phyloP scores from a whole-genome alignment of 352 stramenopile genomes.

The Thalassiosira mediterranea region DNA sequence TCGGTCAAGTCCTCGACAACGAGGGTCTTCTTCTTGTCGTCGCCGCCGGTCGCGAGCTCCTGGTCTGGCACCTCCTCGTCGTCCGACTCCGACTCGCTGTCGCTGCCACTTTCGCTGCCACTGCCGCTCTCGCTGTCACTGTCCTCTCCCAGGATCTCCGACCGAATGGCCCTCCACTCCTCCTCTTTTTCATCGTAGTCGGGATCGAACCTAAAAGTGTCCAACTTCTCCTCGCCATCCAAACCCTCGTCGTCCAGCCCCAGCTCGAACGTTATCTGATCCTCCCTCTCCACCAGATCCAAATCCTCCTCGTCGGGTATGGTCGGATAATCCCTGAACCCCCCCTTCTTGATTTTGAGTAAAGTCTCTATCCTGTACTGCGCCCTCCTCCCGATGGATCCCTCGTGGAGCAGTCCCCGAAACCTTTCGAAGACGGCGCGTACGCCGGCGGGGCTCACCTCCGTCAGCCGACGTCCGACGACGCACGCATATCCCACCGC shows the following conservation, averaged over 20 bases:
- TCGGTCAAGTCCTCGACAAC: conserved; percentile 97
- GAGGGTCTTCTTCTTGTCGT: conserved; percentile 56
- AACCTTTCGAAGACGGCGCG: conserved; percentile 97
- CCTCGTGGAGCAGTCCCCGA: conserved; percentile 96
- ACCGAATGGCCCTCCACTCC: conserved; percentile 95
- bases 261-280: conserved; percentile 99
- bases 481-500: conserved; percentile 97
- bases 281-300: conserved; percentile 96
- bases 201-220: conserved; percentile 93
- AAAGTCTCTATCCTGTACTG: conserved; percentile 98
- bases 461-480: conserved; percentile 85
- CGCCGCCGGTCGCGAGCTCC: conserved; percentile 7
- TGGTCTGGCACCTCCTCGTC: conserved; percentile 44
- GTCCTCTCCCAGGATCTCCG: conserved; percentile 95
- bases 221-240: conserved; percentile 92
- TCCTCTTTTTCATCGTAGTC: conserved; percentile 96
- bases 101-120: conserved; percentile 84
- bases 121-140: conserved; percentile 79
- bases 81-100: conserved; percentile 69
- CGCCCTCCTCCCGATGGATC: conserved; percentile 94
- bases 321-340: conserved; percentile 94
- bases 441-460: conserved; percentile 87
- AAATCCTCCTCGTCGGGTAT: conserved; percentile 90
- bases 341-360: conserved; percentile 94
- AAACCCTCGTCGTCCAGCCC: conserved; percentile 94